These are phyloP conservation scores for Parmelia sp. DNA, from an alignment of 495 filamentous ascomycete species.

Conservation along the genomic window DNA sequence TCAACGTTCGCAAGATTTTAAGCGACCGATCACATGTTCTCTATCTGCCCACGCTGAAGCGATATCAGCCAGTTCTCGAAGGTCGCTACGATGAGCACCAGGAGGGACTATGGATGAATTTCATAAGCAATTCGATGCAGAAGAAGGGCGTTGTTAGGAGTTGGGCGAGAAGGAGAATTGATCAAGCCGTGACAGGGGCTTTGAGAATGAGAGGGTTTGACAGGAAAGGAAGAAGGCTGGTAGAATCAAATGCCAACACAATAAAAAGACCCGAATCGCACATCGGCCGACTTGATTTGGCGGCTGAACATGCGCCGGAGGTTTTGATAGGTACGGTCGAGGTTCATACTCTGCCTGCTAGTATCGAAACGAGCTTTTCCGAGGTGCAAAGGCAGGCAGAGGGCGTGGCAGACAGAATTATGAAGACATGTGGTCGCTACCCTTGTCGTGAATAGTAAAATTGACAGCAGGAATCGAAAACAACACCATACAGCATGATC, in stretches of 20 bases:
- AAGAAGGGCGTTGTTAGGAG: conserved; percentile 47
- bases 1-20: conserved; percentile 10
- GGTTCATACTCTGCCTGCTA: not conserved
- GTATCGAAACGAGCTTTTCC: conserved; percentile 3
- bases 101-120: conserved; percentile 30
- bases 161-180: conserved; percentile 44
- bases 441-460: not conserved
- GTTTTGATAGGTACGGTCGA: conserved; percentile 12
- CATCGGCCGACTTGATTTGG: not conserved
- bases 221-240: conserved; percentile 38
- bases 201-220: conserved; percentile 52
- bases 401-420: conserved; percentile 8
- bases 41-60: conserved; percentile 6
- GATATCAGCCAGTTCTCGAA: conserved; percentile 1
- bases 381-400: conserved; percentile 21
- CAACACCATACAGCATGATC: not conserved
- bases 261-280: not conserved
- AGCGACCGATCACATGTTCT: conserved; percentile 27
- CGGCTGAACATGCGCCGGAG: not conserved
- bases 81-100: conserved; percentile 12
- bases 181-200: conserved; percentile 48
- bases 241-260: not conserved
- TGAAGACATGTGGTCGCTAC: conserved; percentile 12
- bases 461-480: not conserved
- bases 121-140: conserved; percentile 24